phyloP scores from a whole-genome alignment of 495 filamentous ascomycete genomes.

The Amniculicola lignicola region DNA sequence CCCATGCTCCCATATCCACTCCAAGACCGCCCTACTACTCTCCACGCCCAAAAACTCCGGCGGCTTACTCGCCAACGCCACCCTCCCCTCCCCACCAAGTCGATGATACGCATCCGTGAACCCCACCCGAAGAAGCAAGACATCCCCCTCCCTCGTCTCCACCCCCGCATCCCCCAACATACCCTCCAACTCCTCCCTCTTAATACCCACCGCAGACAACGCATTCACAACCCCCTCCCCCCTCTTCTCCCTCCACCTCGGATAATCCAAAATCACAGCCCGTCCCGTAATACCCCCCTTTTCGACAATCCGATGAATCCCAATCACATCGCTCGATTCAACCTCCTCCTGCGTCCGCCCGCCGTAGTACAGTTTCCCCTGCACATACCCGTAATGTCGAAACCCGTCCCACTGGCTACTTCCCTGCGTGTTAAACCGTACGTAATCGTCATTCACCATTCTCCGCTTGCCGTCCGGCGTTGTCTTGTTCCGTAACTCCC shows the following conservation, averaged over 20 bases:
- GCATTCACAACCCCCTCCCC: slow-evolving; percentile 20
- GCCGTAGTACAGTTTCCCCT: slow-evolving; percentile 57
- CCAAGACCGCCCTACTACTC: slow-evolving; percentile 45
- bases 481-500: slow-evolving; percentile 28
- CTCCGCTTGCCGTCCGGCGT: slow-evolving; percentile 18
- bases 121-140: slow-evolving; percentile 54
- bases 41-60: slow-evolving; percentile 50
- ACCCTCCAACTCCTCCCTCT: slow-evolving; percentile 36
- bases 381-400: slow-evolving; percentile 46
- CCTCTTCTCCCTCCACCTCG: slow-evolving; percentile 14
- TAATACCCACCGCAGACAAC: slow-evolving; percentile 2
- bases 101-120: slow-evolving; percentile 44
- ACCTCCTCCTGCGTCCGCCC: slow-evolving; percentile 57
- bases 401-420: slow-evolving; percentile 59
- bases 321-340: slow-evolving; percentile 38
- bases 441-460: slow-evolving; percentile 44
- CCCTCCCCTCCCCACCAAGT: slow-evolving; percentile 39
- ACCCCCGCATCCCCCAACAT: slow-evolving; percentile 50
- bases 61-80: slow-evolving; percentile 37
- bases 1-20: slow-evolving; percentile 40
- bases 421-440: slow-evolving; percentile 58
- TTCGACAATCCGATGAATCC: slow-evolving; percentile 16
- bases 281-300: slow-evolving; percentile 45
- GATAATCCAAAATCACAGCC: slow-evolving; percentile 49
- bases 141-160: slow-evolving; percentile 52